Evolutionary conservation across 2,329 filamentous ascomycete genomes (phyloP), one percentile per base, ranked within the genome.

Genomic region (Monosporascus cannonballus): DNA sequence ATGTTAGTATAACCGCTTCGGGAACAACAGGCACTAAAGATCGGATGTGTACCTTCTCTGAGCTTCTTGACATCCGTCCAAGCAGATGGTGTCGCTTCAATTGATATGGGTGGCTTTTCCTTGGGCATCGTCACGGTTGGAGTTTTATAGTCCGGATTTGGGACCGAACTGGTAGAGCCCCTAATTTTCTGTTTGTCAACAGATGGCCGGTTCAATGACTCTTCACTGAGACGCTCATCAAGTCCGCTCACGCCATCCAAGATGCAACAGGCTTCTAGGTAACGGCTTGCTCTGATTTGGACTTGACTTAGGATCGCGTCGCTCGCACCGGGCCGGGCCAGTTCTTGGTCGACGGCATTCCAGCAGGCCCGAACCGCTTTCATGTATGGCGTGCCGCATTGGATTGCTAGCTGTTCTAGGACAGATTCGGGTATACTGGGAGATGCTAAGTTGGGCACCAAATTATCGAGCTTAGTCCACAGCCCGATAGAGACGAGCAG

Each of bases 301-400:
- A 84, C 73, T 11, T 69, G 75, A 20, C 70, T 79, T 46, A 79
- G 69, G 27, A 84, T 71, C 18, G 77, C 71, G 50, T 84, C 81
- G 3, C 74, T 73, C 4, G 72, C 70, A 0, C 67, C 66, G 34
- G 69, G 67, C 1, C 76, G 78, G 0, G 72, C 68, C 7, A 83
- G 68, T 53, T 84, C 80, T 39, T 81, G 76, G 48, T 90, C 86
- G 2, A 86, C 83, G n/a, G 86, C 84, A 53, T 77, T 77, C 75
- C 87, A 85, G 61, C 87, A 91, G 3, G 81, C 77, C 63, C 87
- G 80, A 2, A 90, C 87, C 1, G 86, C 87, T 63, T 85, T 86
- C 78, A 84, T 86, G 67, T 90, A 93, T 0, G 87, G 75, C 7
- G 83, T 87, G 15, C 88, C 87, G 59, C 88, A 91, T 64, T 83